These are phyloP conservation scores for Petunia axillaris DNA, from an alignment of 257 asterid species.

Conservation along the genomic window DNA sequence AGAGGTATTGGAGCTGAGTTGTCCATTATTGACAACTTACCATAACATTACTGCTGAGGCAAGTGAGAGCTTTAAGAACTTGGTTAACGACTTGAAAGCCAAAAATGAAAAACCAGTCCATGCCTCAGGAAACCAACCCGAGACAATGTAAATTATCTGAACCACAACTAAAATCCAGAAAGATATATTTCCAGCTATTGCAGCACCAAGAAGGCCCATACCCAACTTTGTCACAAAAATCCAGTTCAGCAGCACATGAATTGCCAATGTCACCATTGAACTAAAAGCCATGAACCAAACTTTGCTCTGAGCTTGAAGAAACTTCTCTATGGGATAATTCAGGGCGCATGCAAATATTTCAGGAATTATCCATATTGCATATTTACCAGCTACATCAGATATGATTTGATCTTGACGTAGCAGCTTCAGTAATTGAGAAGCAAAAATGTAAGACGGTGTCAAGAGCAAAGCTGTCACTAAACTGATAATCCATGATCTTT, in stretches of 20 bases:
- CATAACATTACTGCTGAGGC: conserved; percentile 47
- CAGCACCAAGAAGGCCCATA: conserved; percentile 41
- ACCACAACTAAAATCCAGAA: conserved; percentile 33
- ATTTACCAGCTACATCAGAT: conserved; percentile 38
- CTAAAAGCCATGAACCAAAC: conserved; percentile 36
- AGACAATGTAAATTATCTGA: conserved; percentile 28
- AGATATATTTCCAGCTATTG: conserved; percentile 35
- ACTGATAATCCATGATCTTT: conserved; percentile 42
- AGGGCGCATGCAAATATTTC: conserved; percentile 31
- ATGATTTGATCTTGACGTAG: conserved; percentile 31
- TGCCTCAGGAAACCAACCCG: conserved; percentile 38
- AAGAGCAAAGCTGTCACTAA: conserved; percentile 20
- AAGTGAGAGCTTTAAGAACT: conserved; percentile 41
- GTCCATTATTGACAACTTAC: conserved; percentile 29
- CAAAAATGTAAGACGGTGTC: conserved; percentile 31
- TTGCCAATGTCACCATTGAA: conserved; percentile 24
- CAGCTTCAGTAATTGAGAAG: conserved; percentile 26
- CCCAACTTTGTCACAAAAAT: conserved; percentile 32
- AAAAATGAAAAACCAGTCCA: conserved; percentile 45
- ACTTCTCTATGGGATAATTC: conserved; percentile 39
- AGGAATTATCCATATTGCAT: conserved; percentile 35
- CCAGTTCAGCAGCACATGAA: conserved; percentile 41
- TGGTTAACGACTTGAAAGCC: conserved; percentile 36
- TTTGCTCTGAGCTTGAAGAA: conserved; percentile 42
- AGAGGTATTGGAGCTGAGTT: background rate